Evolutionary conservation across 2,329 filamentous ascomycete genomes (phyloP).

Genomic region (Fusarium humuli): DNA sequence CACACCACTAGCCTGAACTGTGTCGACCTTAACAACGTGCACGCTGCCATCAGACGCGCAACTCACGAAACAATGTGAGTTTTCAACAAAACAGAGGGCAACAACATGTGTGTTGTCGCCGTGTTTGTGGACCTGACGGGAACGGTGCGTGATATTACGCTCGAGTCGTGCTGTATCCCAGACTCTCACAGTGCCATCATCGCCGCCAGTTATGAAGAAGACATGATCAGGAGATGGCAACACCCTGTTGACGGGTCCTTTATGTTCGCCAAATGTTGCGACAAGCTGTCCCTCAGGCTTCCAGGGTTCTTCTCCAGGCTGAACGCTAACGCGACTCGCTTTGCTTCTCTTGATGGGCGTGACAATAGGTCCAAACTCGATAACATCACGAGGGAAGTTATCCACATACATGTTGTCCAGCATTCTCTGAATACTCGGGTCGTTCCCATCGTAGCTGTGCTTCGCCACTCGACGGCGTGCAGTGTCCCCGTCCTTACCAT

Average conservation of each 20-base stretch:
- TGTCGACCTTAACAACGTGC: conserved; percentile 85
- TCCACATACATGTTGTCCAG: conserved; percentile 87
- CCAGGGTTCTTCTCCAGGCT: conserved; percentile 69
- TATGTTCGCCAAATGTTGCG: conserved; percentile 90
- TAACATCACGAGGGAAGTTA: conserved; percentile 73
- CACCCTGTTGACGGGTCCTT: conserved; percentile 82
- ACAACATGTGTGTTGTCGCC: conserved; percentile 77
- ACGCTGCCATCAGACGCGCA: conserved; percentile 91
- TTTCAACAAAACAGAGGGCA: conserved; percentile 89
- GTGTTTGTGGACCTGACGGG: conserved; percentile 86
- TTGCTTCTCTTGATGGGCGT: conserved; percentile 72
- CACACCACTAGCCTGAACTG: conserved; percentile 58
- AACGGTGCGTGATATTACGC: conserved; percentile 88
- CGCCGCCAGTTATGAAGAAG: conserved; percentile 94
- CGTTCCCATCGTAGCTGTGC: conserved; percentile 88
- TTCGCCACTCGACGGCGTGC: conserved; percentile 63
- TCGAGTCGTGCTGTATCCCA: conserved; percentile 94
- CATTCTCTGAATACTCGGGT: conserved; percentile 75
- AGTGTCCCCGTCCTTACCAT: conserved; percentile 48
- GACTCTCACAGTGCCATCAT: conserved; percentile 89
- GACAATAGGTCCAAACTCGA: conserved; percentile 83
- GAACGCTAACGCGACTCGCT: conserved; percentile 62
- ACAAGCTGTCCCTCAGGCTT: conserved; percentile 85
- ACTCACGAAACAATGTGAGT: conserved; percentile 92
- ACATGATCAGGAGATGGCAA: conserved; percentile 87